Evolutionary conservation across 2,329 filamentous ascomycete genomes (phyloP), one percentile per base, ranked within the genome.

Genomic region (Ophiostoma montium): DNA sequence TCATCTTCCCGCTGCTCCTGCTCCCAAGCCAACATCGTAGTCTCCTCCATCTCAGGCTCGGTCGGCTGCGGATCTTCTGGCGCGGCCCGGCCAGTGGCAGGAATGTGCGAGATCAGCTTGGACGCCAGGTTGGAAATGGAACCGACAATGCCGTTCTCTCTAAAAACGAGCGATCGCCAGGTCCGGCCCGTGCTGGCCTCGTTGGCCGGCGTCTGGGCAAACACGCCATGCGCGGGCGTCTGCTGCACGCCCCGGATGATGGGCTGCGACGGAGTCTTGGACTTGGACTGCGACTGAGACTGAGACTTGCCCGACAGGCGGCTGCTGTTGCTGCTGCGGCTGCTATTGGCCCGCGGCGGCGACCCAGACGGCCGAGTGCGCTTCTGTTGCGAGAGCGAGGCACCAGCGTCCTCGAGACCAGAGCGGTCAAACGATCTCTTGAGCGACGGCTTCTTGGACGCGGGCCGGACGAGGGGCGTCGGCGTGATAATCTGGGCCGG

Each of bases 401-500:
- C 3, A 45, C 39, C 8, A 50, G 23, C 0, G n/a, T 21, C 0
- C 6, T 38, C 10, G 50, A 27, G 21, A 30, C 10, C 15, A 15
- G 21, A 7, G n/a, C 16, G 2, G 16, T 33, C 30, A 18, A 44
- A n/a, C 9, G 42, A 27, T 8, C 31, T 23, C 12, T 32, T 30
- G 12, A 16, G 30, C 16, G 30, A 33, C 5, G 30, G 27, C 42
- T 44, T 44, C 23, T 18, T 27, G 3, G 39, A 42, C 5, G 16
- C 39, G 6, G 39, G 23, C 23, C 39, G 39, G 2, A 16, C 23
- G 3, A 23, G 21, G 2, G 39, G 39, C n/a, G 39, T 42, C 15
- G 39, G 39, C 62, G 64, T 1, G 61, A 50, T 2, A 54, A 41
- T 10, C 52, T 53, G 10, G 54, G 36, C 3, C 46, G 21, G 2